Conservation (phyloP, 306 rosid genomes). For the Delonix regia region DNA sequence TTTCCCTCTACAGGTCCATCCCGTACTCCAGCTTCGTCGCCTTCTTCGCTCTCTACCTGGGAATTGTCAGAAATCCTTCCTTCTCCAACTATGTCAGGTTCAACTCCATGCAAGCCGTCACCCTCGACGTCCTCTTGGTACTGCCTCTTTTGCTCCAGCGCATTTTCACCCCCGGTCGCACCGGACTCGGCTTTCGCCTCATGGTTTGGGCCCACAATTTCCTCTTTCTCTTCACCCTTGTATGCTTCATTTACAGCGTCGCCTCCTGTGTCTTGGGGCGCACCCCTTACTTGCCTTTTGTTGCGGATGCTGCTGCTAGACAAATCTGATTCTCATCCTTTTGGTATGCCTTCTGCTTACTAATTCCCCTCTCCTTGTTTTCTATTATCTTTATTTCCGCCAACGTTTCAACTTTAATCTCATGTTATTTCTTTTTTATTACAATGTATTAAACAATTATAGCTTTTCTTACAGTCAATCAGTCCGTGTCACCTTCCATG, state of each 20-base stretch:
- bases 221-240: conserved; percentile 59
- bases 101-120: conserved; percentile 89
- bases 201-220: conserved; percentile 60
- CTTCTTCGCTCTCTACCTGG: conserved; percentile 88
- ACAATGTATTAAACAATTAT: background rate
- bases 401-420: background rate
- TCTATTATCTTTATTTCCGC: too few species aligned
- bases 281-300: conserved; percentile 77
- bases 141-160: conserved; percentile 68
- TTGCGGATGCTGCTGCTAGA: conserved; percentile 86
- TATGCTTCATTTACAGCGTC: conserved; percentile 66
- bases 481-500: background rate
- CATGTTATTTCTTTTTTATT: background rate
- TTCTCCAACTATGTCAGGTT: conserved; percentile 68
- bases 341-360: background rate
- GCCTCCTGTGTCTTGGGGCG: conserved; percentile 66
- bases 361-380: too few species aligned
- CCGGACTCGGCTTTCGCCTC: conserved; percentile 58
- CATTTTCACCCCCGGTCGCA: conserved; percentile 66
- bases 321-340: conserved; percentile 52
- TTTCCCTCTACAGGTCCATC: conserved; percentile 69
- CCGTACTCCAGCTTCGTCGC: conserved; percentile 91
- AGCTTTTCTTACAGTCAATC: background rate
- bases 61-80: conserved; percentile 76
- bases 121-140: conserved; percentile 79